phyloP scores from a whole-genome alignment of 805 yeast genomes.

The Groenewaldozyma tartarivorans region DNA sequence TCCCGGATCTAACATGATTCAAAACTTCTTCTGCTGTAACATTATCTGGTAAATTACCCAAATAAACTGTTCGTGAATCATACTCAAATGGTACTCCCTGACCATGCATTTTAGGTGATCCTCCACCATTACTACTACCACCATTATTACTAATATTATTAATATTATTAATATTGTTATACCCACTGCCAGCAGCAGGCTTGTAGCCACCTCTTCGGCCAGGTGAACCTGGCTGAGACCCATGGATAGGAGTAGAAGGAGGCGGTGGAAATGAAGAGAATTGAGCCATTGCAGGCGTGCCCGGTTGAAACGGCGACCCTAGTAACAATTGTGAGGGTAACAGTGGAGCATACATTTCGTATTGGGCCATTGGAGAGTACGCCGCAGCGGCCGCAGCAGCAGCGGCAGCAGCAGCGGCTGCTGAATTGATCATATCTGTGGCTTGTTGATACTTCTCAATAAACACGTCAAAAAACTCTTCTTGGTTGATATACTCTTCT shows the following conservation, averaged over 20 bases:
- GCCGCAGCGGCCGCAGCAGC: constrained; percentile 10
- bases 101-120: background rate
- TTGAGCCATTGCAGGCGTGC: constrained; percentile 25
- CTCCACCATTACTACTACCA: no score
- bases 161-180: no score
- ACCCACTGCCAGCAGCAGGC: background rate
- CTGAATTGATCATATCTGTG: constrained; percentile 2
- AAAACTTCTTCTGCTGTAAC: constrained; percentile 72
- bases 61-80: constrained; percentile 63
- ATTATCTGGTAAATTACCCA: constrained; percentile 81
- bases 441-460: background rate
- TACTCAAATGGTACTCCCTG: background rate
- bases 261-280: constrained; percentile 17
- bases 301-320: constrained; percentile 30
- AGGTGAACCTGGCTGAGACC: background rate
- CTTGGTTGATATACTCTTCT: background rate
- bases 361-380: constrained; percentile 20
- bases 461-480: background rate
- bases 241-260: constrained; percentile 4
- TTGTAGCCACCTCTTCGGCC: background rate
- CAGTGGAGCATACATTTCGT: constrained; percentile 24
- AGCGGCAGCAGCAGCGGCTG: constrained; percentile 1
- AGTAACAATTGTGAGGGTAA: constrained; percentile 28
- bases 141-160: no score
- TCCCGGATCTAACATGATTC: constrained; percentile 86